Percentiles rank a stretch among this genome's conserved stretches.
These are phyloP conservation scores for Lentinula guzmanii DNA, from an alignment of 768 basidiomycete genomes.

Conservation along the genomic window DNA sequence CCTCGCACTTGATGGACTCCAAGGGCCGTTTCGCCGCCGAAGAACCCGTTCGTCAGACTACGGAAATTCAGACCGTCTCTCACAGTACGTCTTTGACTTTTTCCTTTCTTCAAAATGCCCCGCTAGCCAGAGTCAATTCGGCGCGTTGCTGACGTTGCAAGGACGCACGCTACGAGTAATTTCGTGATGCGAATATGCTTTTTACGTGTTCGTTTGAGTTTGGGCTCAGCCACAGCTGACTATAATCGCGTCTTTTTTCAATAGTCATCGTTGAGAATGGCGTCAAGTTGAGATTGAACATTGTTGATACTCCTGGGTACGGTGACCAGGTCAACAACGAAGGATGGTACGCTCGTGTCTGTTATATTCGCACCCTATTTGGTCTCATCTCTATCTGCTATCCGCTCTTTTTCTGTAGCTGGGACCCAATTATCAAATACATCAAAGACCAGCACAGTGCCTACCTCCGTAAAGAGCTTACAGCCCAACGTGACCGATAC, in stretches of 20 bases:
- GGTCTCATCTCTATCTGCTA: not conserved
- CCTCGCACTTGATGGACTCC: constrained; percentile 95
- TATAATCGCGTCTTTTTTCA: not conserved
- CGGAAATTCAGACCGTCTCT: constrained; percentile 92
- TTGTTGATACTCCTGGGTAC: constrained; percentile 98
- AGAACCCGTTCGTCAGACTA: constrained; percentile 90
- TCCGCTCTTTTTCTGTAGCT: constrained; percentile 39
- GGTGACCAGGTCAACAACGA: constrained; percentile 99
- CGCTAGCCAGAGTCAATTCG: not conserved
- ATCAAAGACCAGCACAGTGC: constrained; percentile 99
- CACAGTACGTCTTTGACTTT: constrained; percentile 61
- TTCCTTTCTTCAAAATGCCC: not conserved
- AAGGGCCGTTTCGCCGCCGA: constrained; percentile 89
- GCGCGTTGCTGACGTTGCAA: not conserved
- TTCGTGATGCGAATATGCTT: not conserved
- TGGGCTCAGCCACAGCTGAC: not conserved
- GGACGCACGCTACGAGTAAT: not conserved
- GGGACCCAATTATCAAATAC: constrained; percentile 99
- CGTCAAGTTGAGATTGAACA: constrained; percentile 91
- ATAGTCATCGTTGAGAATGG: constrained; percentile 95
- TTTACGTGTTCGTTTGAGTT: not conserved
- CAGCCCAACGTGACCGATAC: constrained; percentile 96
- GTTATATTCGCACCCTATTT: constrained; percentile 7
- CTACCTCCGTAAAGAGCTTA: constrained; percentile 97
- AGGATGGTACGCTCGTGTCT: constrained; percentile 63